Base-by-base conservation (phyloP, 1,284 basidiomycete genomes). In the Earliella scabrosa region DNA sequence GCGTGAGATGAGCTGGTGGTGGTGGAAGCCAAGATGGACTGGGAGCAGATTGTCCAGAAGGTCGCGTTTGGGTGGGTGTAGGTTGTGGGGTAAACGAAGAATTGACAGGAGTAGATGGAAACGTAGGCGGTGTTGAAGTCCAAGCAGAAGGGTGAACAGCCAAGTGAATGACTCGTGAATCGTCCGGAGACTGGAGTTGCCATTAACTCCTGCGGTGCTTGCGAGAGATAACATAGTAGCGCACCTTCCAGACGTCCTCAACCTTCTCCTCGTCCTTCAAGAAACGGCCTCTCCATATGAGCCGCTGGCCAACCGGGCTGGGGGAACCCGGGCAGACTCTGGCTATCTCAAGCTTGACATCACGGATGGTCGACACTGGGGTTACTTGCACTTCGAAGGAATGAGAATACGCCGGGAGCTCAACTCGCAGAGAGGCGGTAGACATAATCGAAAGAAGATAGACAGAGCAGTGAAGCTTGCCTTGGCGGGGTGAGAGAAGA, bases 121-220 rank as follows among this genome's bases (percentile, higher is more conserved):
- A 8, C 7, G 31, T 31, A 18, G 85, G 76, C 35, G 86, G 84
- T 10, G 72, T 61, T 16, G 78, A 73, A 41, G 79, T 76, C 90
- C 90, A 92, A 47, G 87, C 86, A 27, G 86, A 86, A 20, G 88
- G 86, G 66, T 87, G 85, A 14, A 92, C 90, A 11, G 88, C 85
- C 26, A 92, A 77, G 71, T 91, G 90, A 26, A 92, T 74, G 54
- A 86, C 78, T 45, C 81, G 82, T 41, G 81, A 77, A 47, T 86
- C 85, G 52, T 82, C 78, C 27, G 74, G 72, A 48, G 74, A 74
- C 90, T 90, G 62, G n/a, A 7, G 44, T 16, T 23, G 8, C 13
- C 32, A 32, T 23, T 49, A 36, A 59, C 54, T 54, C 54, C 65
- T 7, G 29, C 29, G 13, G 13, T 66, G 51, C 45, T 36, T 34